Conservation (phyloP, 2,329 filamentous ascomycete genomes). For the Aspergillaceae sp. region DNA sequence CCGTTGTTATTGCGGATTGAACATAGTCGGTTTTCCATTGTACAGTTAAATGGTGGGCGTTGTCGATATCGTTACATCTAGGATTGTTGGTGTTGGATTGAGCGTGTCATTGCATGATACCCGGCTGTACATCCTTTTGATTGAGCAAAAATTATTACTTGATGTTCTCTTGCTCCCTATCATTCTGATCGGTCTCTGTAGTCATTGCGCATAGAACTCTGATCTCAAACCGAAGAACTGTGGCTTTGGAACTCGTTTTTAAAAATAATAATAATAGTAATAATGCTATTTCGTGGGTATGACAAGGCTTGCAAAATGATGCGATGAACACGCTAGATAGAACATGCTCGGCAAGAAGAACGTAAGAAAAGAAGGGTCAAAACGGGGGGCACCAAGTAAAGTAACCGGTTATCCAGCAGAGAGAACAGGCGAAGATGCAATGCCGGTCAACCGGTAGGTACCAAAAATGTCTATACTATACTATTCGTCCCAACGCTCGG, state of each 20-base stretch:
- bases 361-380: neutral
- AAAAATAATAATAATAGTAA: too few relatives aligned
- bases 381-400: neutral
- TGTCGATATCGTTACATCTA: neutral
- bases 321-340: neutral
- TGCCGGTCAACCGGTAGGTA: too few relatives aligned
- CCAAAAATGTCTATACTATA: too few relatives aligned
- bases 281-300: constrained; percentile 1
- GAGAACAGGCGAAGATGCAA: too few relatives aligned
- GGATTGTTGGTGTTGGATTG: constrained; percentile 1
- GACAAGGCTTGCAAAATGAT: neutral
- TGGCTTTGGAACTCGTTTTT: too few relatives aligned
- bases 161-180: too few relatives aligned
- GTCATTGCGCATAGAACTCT: too few relatives aligned
- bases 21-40: neutral
- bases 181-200: too few relatives aligned
- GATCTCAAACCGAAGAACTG: too few relatives aligned
- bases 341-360: neutral
- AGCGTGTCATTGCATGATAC: constrained; percentile 12
- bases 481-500: too few relatives aligned
- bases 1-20: constrained; percentile 23
- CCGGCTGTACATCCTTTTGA: constrained; percentile 12
- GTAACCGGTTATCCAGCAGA: too few relatives aligned
- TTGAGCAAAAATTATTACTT: neutral
- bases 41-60: neutral